phyloP scores from a whole-genome alignment of 2,329 filamentous ascomycete genomes.

The Sordariomycetes sp. region DNA sequence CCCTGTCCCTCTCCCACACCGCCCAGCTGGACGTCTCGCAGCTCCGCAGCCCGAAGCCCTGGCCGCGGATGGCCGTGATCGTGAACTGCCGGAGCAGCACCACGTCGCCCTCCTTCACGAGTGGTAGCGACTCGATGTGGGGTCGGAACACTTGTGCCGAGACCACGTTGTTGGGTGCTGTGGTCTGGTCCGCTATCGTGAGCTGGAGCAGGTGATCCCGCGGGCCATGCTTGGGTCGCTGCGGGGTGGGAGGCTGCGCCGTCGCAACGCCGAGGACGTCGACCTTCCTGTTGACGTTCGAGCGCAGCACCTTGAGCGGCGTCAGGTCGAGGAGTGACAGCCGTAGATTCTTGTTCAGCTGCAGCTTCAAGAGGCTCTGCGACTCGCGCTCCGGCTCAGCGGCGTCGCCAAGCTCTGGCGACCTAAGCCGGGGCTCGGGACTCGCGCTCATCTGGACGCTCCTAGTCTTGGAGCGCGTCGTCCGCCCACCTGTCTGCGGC shows the following conservation, averaged over 20 bases:
- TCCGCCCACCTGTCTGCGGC: slow-evolving; percentile 3
- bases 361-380: not conserved
- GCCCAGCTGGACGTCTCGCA: slow-evolving; percentile 50
- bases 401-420: not conserved
- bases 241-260: slow-evolving; percentile 35
- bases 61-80: slow-evolving; percentile 39
- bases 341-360: slow-evolving; percentile 32
- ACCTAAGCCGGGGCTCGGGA: not conserved
- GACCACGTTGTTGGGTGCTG: slow-evolving; percentile 34
- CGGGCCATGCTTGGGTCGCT: slow-evolving; percentile 44
- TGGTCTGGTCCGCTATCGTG: slow-evolving; percentile 44
- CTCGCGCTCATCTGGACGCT: slow-evolving; percentile 6
- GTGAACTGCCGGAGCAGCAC: slow-evolving; percentile 47
- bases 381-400: not conserved
- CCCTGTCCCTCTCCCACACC: slow-evolving; percentile 38
- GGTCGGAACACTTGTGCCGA: slow-evolving; percentile 49
- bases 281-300: slow-evolving; percentile 33
- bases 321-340: slow-evolving; percentile 41
- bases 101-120: slow-evolving; percentile 44
- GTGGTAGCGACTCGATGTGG: slow-evolving; percentile 44
- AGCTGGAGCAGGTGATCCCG: slow-evolving; percentile 51
- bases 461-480: slow-evolving; percentile 6
- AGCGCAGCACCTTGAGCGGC: slow-evolving; percentile 39
- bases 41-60: slow-evolving; percentile 44
- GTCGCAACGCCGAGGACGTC: slow-evolving; percentile 47